Evolutionary conservation across 148 eudicot genomes (phyloP).

Genomic region (Pharnaceum exiguum): DNA sequence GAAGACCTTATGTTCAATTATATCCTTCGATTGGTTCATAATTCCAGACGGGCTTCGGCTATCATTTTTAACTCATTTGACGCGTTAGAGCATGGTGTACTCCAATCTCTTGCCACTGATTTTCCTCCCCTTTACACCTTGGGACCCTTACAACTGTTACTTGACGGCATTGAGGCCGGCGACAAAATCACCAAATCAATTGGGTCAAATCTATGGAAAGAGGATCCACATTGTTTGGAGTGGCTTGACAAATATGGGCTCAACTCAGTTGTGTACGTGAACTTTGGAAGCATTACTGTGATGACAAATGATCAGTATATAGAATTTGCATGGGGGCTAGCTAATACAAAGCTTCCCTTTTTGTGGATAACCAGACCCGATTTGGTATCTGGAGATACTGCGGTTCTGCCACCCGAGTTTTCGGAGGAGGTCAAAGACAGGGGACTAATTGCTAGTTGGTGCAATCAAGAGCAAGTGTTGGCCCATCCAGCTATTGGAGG

Average conservation of each 20-base stretch:
- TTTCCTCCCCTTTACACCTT: slow-evolving; percentile 26
- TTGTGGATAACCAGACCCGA: slow-evolving; percentile 10
- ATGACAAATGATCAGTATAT: slow-evolving; percentile 4
- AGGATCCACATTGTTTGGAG: slow-evolving; percentile 4
- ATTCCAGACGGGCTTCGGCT: slow-evolving; percentile 5
- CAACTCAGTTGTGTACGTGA: neutral
- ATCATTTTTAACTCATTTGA: slow-evolving; percentile 30
- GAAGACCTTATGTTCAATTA: slow-evolving; percentile 27
- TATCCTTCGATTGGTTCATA: neutral
- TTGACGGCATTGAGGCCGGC: neutral
- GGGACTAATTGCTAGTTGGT: neutral
- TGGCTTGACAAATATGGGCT: neutral
- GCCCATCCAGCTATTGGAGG: slow-evolving; percentile 1
- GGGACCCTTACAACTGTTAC: slow-evolving; percentile 26
- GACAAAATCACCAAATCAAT: slow-evolving; percentile 5
- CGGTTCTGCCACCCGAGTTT: neutral
- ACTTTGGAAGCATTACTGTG: slow-evolving; percentile 7
- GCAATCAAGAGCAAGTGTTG: slow-evolving; percentile 9
- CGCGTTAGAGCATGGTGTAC: slow-evolving; percentile 21
- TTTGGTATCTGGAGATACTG: neutral
- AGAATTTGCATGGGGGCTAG: slow-evolving; percentile 13
- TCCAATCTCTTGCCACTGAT: slow-evolving; percentile 7
- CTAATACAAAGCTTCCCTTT: neutral
- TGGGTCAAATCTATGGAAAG: slow-evolving; percentile 21
- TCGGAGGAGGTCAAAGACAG: neutral